Percentiles rank a stretch among this genome's conserved stretches.
Conservation (phyloP, 2,329 filamentous ascomycete species). For the Scolecobasidium constrictum region DNA sequence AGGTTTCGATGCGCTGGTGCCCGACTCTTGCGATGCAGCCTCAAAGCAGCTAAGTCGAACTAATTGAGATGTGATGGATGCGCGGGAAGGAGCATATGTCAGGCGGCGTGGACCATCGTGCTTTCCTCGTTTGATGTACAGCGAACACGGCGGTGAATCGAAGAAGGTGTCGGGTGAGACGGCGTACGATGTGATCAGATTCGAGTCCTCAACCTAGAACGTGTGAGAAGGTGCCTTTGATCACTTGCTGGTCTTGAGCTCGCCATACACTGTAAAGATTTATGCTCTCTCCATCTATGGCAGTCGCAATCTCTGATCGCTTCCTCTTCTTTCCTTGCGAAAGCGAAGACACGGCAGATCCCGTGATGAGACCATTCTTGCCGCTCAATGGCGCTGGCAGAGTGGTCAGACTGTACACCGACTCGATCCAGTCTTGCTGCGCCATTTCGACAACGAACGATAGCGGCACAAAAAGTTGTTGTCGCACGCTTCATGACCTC, state of each 20-base stretch:
- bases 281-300: constrained; percentile 49
- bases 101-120: constrained; percentile 37
- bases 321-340: constrained; percentile 48
- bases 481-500: too few species aligned
- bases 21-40: constrained; percentile 33
- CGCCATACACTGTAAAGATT: constrained; percentile 49
- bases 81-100: constrained; percentile 43
- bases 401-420: constrained; percentile 25
- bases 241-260: background rate
- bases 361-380: constrained; percentile 27
- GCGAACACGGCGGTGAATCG: constrained; percentile 46
- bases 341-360: constrained; percentile 41
- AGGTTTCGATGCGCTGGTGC: constrained; percentile 15
- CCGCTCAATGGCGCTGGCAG: constrained; percentile 32
- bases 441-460: too few species aligned
- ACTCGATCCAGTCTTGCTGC: background rate
- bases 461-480: too few species aligned
- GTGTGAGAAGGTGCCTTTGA: background rate
- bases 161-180: constrained; percentile 49
- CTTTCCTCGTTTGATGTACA: constrained; percentile 39
- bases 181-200: constrained; percentile 49
- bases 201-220: constrained; percentile 47
- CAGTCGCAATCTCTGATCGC: constrained; percentile 49
- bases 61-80: constrained; percentile 31
- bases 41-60: constrained; percentile 43